Evolutionary conservation across 2,329 filamentous ascomycete species (phyloP).

Genomic region (Aureobasidium zeae): DNA sequence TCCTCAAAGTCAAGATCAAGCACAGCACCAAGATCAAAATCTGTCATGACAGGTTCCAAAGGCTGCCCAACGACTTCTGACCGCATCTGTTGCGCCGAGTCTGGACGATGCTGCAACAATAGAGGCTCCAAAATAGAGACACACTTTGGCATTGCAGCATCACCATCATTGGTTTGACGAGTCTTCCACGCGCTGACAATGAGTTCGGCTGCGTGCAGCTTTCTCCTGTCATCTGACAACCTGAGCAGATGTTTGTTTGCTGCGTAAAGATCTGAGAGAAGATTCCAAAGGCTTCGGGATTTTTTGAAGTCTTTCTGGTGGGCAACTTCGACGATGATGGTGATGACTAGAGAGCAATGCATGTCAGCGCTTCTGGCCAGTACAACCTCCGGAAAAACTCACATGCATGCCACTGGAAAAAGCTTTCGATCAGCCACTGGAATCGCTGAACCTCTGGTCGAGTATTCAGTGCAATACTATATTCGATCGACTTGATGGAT

Average conservation of each 20-base stretch:
- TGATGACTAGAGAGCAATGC: conserved; percentile 11
- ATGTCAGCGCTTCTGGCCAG: no score
- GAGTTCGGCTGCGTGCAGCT: conserved; percentile 2
- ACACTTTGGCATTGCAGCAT: background rate
- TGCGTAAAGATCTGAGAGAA: conserved; percentile 2
- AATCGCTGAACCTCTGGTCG: conserved; percentile 6
- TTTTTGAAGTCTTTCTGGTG: background rate
- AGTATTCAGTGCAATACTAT: conserved; percentile 9
- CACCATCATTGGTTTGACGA: background rate
- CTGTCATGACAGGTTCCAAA: background rate
- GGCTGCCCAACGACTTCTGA: background rate
- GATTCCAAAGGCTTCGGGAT: conserved; percentile 1
- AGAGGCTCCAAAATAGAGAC: background rate
- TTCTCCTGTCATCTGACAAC: conserved; percentile 3
- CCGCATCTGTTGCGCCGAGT: background rate
- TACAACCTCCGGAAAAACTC: background rate
- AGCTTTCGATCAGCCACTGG: conserved; percentile 13
- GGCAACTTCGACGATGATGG: conserved; percentile 12
- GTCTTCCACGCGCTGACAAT: conserved; percentile 6
- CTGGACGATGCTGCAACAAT: background rate
- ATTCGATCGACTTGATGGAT: conserved; percentile 10
- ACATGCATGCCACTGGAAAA: conserved; percentile 17
- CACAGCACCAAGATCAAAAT: background rate
- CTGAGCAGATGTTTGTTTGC: background rate
- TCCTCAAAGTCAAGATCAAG: conserved; percentile 12